A percentile compares a stretch with the other conserved stretches of the same genome.
These are phyloP conservation scores for Sporothrix phasma DNA, from an alignment of 2,329 filamentous ascomycete species.

Conservation along the genomic window DNA sequence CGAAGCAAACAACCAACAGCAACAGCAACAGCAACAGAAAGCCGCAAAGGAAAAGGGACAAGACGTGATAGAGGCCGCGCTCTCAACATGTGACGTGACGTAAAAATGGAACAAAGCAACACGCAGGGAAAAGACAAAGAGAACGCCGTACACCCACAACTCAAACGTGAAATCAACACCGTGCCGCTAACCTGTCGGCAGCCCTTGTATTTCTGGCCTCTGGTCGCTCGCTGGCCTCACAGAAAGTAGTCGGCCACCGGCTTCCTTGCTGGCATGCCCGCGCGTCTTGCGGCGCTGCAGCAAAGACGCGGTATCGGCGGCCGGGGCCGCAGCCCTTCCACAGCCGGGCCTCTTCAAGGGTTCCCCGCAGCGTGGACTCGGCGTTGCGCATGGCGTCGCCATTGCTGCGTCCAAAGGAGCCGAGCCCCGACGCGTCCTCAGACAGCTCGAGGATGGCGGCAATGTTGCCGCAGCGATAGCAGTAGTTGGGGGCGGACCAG, in stretches of 20 bases:
- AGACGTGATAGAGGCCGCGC: no score
- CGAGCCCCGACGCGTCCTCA: slow-evolving; percentile 71
- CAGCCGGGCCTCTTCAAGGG: slow-evolving; percentile 39
- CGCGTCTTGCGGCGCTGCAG: slow-evolving; percentile 90
- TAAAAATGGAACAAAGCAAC: background rate
- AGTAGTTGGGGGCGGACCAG: slow-evolving; percentile 97
- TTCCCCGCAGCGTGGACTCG: slow-evolving; percentile 29
- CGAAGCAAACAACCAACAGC: no score
- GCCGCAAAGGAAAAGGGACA: background rate
- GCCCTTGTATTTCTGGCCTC: background rate
- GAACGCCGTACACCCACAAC: background rate
- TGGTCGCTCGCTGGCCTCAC: slow-evolving; percentile 26
- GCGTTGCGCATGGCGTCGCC: slow-evolving; percentile 50
- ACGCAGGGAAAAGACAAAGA: background rate
- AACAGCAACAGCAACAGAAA: no score
- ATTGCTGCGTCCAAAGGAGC: slow-evolving; percentile 58
- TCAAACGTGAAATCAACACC: background rate
- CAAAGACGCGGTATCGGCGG: slow-evolving; percentile 86
- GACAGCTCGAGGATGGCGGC: slow-evolving; percentile 88
- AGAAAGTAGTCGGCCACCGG: slow-evolving; percentile 96
- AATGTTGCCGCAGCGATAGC: slow-evolving; percentile 91
- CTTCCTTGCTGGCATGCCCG: slow-evolving; percentile 99
- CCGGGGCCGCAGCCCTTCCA: slow-evolving; percentile 58
- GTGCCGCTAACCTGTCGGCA: no score
- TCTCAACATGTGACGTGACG: background rate